phyloP scores from a whole-genome alignment of 192 early-diverging fungal species.

The Irineochytrium annulatum region DNA sequence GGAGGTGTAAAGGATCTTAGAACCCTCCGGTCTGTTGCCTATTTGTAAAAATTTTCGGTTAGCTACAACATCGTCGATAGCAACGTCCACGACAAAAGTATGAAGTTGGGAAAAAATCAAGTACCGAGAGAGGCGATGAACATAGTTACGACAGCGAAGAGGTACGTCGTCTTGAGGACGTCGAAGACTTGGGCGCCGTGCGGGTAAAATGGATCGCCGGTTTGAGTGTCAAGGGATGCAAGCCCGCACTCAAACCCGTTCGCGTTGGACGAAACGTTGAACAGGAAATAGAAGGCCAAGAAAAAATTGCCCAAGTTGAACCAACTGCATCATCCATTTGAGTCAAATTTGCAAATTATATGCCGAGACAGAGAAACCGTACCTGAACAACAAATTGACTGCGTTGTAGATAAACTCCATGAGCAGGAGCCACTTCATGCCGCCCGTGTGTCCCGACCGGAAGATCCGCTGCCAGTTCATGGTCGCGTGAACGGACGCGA shows the following conservation, averaged over 20 bases:
- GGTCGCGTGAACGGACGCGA: conserved; percentile 84
- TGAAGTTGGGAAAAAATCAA: too few species aligned
- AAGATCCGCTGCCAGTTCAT: conserved; percentile 75
- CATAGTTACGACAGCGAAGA: conserved; percentile 73
- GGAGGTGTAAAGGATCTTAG: conserved; percentile 68
- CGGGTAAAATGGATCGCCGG: conserved; percentile 47
- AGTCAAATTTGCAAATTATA: too few species aligned
- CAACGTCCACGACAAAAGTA: too few species aligned
- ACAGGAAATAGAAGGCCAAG: conserved; percentile 23
- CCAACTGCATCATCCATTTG: too few species aligned
- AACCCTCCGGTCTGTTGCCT: conserved; percentile 96
- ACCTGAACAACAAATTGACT: conserved; percentile 76
- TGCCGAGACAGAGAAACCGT: too few species aligned
- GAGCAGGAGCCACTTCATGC: conserved; percentile 68
- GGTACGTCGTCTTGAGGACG: conserved; percentile 69
- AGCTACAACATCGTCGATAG: too few species aligned
- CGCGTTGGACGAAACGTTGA: conserved; percentile 2
- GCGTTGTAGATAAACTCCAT: conserved; percentile 80
- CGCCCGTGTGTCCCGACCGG: conserved; percentile 66
- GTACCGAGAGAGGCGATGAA: conserved; percentile 89
- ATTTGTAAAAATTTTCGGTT: too few species aligned
- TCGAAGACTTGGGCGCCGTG: conserved; percentile 59
- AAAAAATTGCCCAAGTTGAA: conserved; percentile 68
- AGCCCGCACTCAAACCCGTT: conserved; percentile 1
- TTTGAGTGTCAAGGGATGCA: neutral